phyloP scores from a whole-genome alignment of 2,329 filamentous ascomycete genomes.

The Raffaelea arxii region DNA sequence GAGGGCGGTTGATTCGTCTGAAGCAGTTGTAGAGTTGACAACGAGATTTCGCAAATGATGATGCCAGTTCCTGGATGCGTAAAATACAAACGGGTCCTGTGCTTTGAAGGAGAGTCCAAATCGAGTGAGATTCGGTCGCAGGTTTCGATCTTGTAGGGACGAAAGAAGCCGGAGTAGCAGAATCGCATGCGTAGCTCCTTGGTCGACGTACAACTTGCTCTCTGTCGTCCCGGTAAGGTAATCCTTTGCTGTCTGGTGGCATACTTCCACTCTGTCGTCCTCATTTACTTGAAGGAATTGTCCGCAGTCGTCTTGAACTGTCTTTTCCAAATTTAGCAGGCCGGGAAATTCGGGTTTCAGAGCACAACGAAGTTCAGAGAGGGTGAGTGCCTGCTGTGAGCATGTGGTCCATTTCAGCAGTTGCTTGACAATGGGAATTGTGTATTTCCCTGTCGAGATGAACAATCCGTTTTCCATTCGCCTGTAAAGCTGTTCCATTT shows the following conservation, averaged over 20 bases:
- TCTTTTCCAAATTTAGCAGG: background rate
- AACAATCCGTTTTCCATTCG: background rate
- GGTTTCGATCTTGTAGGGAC: background rate
- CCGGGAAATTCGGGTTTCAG: background rate
- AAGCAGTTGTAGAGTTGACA: background rate
- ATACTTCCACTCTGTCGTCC: background rate
- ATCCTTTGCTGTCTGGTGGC: background rate
- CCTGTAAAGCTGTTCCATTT: background rate
- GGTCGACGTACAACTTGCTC: background rate
- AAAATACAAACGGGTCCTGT: background rate
- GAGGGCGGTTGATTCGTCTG: background rate
- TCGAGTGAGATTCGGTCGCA: background rate
- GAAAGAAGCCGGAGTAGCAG: background rate
- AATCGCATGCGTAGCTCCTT: background rate
- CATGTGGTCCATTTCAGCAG: background rate
- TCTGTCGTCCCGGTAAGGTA: background rate
- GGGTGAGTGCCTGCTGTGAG: background rate
- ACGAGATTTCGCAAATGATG: background rate
- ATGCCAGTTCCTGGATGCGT: background rate
- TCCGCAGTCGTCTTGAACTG: background rate
- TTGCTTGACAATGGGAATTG: background rate
- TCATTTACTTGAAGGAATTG: background rate
- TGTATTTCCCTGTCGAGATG: background rate
- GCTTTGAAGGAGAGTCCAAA: background rate
- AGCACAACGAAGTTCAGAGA: background rate